Evolutionary conservation across 139 green algal species (phyloP), one percentile per base, ranked within the genome.

Genomic region (Chlamydomonas sp.): DNA sequence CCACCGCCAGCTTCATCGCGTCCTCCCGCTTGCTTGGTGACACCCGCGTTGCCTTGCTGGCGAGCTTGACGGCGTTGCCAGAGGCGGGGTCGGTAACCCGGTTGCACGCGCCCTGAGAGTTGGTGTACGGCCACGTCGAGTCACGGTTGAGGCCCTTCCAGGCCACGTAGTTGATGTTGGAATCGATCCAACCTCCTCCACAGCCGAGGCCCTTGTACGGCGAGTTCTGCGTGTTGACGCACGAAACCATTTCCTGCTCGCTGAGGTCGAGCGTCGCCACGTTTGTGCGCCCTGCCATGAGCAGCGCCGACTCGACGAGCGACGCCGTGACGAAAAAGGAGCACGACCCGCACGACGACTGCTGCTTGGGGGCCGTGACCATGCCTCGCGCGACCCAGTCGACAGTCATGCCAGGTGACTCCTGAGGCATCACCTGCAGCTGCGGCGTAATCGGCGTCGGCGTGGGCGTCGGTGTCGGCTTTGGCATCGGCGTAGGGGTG

Each of bases 221-320:
- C n/a, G n/a, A n/a, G n/a, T n/a, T n/a, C n/a, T n/a, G n/a, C n/a
- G 2, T 16, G 37, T 58, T 67, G 10, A 24, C 57, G 59, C 69
- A 75, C 6, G 33, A 58, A 33, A 75, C 59, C 38, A 75, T 36
- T n/a, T 69, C 39, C 43, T 75, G 59, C 69, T 75, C 69, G 1
- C 1, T 31, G 28, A 75, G 39, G 43, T 75, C 43, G 34, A 69
- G 29, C 8, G 5, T 20, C 13, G 3, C 6, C 22, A 16, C 0
- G 37, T 57, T 49, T 3, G 8, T 24, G 1, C 24, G 22, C 54
- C 29, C 36, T 39, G 10, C 1, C 31, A 70, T 54, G 30, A 75
- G 59, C 43, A 58, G 60, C 5, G 57, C 59, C 10, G 39, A 49
- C 69, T 75, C 69, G 20, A 70, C 38, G 29, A 59, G 59, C 24